A percentile compares a stretch with the other conserved stretches of the same genome.
Evolutionary conservation across 805 yeast species (phyloP).

Genomic region (Pichia deserticola): DNA sequence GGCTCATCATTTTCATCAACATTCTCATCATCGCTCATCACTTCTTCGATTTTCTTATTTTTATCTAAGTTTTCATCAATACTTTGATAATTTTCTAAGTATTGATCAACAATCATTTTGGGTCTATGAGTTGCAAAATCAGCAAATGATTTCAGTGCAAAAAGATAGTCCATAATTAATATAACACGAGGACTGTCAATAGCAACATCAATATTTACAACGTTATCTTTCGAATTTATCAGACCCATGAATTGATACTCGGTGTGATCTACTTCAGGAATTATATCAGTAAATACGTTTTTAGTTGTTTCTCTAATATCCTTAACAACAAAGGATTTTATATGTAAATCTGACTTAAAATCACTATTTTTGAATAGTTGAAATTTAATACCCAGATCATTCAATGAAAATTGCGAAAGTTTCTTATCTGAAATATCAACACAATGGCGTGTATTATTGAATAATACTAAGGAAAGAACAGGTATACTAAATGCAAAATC

Average conservation of each 20-base stretch:
- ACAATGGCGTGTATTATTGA: constrained; percentile 39
- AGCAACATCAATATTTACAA: constrained; percentile 40
- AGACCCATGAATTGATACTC: constrained; percentile 66
- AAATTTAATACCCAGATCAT: constrained; percentile 47
- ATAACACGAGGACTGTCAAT: constrained; percentile 77
- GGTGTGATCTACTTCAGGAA: constrained; percentile 59
- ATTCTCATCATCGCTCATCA: not conserved
- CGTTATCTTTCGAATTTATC: constrained; percentile 38
- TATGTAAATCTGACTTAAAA: constrained; percentile 51
- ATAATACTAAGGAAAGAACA: constrained; percentile 51
- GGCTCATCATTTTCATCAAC: not conserved
- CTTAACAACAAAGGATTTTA: constrained; percentile 67
- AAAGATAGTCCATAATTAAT: constrained; percentile 77
- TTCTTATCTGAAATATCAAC: constrained; percentile 32
- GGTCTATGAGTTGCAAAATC: constrained; percentile 35
- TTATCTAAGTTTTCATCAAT: constrained; percentile 6
- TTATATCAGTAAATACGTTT: constrained; percentile 71
- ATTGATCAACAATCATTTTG: constrained; percentile 19
- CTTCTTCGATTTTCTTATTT: constrained; percentile 9
- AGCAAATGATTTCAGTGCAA: constrained; percentile 64
- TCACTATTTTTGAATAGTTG: constrained; percentile 46
- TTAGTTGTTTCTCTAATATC: constrained; percentile 59
- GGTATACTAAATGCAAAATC: constrained; percentile 56
- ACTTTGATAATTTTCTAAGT: not conserved
- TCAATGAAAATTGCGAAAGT: constrained; percentile 53